Evolutionary conservation across 139 green algal species (phyloP), one percentile per base, ranked within the genome.

Genomic region (Chara braunii): DNA sequence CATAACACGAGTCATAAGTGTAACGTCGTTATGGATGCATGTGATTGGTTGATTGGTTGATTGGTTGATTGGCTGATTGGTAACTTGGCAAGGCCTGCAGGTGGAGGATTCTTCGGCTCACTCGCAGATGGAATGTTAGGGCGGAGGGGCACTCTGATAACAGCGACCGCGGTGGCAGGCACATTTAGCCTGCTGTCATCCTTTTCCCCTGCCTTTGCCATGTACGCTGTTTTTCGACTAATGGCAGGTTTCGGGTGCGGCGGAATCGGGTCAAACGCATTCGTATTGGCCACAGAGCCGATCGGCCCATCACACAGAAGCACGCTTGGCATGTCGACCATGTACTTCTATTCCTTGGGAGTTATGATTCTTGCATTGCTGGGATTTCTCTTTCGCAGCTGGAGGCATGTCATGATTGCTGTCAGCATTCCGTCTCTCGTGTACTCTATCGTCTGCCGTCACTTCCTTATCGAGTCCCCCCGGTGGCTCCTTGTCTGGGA

Each of bases 401-500:
- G 53, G 53, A 32, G 53, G 6, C 36, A 7, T 7, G 33, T 62
- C 6, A 59, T 59, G 7, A 6, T 62, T 5, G 36, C 53, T 58
- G 31, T 35, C 8, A 62, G 29, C 7, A 7, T 62, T 30, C 53
- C 53, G 23, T 29, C 8, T 14, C 23, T 62, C 14, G 5, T 62
- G 29, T 62, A 59, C 6, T 62, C 33, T 31, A 5, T 31, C 28
- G 12, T 52, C 7, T 32, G 50, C 7, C 6, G 50, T 7, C 35
- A 7, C 5, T 31, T 32, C 6, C 33, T 45, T 32, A 30, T 59
- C 34, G 53, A 62, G 36, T 62, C 53, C 33, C 53, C 53, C 36
- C 53, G 53, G 12, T 62, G 53, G 53, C 24, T 62, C 28, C 36
- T 62, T 6, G 53, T 62, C 36, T n/a, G n/a, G n/a, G n/a, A n/a